A percentile compares a stretch with the other conserved stretches of the same genome.
Evolutionary conservation across 805 yeast species (phyloP).

Genomic region (Candida stauntonica): DNA sequence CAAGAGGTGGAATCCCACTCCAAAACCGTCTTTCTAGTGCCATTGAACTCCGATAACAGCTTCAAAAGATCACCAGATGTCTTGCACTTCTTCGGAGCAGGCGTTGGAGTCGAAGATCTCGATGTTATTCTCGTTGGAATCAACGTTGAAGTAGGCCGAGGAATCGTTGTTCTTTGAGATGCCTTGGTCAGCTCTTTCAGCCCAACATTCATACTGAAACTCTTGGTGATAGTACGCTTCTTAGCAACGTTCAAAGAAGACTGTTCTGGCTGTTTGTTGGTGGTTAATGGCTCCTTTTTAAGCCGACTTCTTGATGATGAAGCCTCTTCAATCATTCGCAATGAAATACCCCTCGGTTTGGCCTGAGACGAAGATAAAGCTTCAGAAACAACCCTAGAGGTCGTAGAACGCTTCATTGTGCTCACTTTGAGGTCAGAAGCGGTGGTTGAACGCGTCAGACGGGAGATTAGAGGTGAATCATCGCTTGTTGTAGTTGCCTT

Average conservation of each 20-base stretch:
- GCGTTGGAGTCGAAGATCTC: conserved; percentile 5
- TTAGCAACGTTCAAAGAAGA: conserved; percentile 7
- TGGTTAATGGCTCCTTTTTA: too few species aligned
- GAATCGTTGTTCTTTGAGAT: conserved; percentile 3
- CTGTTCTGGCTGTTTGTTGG: too few species aligned
- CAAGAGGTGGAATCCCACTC: conserved; percentile 5
- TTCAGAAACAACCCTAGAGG: conserved; percentile 18
- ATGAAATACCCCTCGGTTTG: neutral
- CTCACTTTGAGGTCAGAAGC: conserved; percentile 17
- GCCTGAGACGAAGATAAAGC: too few species aligned
- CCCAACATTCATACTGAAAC: conserved; percentile 18
- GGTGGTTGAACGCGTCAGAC: conserved; percentile 25
- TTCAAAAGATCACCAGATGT: conserved; percentile 9
- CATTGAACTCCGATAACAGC: conserved; percentile 10
- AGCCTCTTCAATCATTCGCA: neutral
- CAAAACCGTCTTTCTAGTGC: conserved; percentile 12
- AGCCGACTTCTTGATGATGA: too few species aligned
- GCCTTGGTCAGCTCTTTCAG: conserved; percentile 14
- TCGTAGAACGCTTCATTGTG: neutral
- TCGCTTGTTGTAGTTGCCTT: conserved; percentile 6
- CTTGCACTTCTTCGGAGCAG: conserved; percentile 3
- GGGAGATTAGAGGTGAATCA: conserved; percentile 20
- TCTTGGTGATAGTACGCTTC: conserved; percentile 18
- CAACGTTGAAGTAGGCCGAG: conserved; percentile 4
- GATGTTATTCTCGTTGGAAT: conserved; percentile 7